Conservation (phyloP, 2,329 filamentous ascomycete species). For the Akanthomyces muscarius region DNA sequence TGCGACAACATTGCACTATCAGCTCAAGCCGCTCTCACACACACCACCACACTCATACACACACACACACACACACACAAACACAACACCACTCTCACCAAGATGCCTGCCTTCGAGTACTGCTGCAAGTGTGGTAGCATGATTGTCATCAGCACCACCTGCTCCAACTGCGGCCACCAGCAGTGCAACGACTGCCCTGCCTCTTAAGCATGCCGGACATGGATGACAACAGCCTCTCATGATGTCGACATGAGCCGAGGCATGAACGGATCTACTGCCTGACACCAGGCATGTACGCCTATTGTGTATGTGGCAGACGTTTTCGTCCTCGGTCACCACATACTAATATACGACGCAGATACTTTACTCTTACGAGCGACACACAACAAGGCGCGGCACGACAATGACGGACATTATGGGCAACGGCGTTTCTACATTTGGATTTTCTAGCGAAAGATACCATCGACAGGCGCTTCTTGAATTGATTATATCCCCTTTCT, state of each 20-base stretch:
- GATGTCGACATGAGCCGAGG: slow-evolving; percentile 12
- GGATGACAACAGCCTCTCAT: neutral
- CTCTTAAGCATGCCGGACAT: slow-evolving; percentile 25
- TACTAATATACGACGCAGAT: neutral
- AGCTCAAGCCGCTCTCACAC: neutral
- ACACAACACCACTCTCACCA: slow-evolving; percentile 19
- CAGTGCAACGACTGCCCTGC: slow-evolving; percentile 45
- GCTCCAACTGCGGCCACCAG: slow-evolving; percentile 46
- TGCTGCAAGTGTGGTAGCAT: slow-evolving; percentile 54
- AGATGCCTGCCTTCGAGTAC: slow-evolving; percentile 46
- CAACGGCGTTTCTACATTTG: slow-evolving; percentile 13
- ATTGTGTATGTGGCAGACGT: slow-evolving; percentile 11
- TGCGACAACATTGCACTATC: neutral
- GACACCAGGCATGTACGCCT: slow-evolving; percentile 14
- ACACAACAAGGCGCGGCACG: slow-evolving; percentile 10
- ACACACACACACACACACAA: slow-evolving; percentile 12
- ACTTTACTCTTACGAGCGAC: slow-evolving; percentile 4
- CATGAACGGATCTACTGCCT: slow-evolving; percentile 5
- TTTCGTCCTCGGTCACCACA: neutral
- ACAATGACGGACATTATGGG: slow-evolving; percentile 14
- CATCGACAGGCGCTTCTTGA: slow-evolving; percentile 13
- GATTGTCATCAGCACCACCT: slow-evolving; percentile 54
- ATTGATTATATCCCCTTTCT: neutral
- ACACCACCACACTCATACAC: slow-evolving; percentile 16
- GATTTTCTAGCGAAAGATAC: slow-evolving; percentile 16